Conservation (phyloP, 257 asterid genomes). For the Verbascum thapsus region DNA sequence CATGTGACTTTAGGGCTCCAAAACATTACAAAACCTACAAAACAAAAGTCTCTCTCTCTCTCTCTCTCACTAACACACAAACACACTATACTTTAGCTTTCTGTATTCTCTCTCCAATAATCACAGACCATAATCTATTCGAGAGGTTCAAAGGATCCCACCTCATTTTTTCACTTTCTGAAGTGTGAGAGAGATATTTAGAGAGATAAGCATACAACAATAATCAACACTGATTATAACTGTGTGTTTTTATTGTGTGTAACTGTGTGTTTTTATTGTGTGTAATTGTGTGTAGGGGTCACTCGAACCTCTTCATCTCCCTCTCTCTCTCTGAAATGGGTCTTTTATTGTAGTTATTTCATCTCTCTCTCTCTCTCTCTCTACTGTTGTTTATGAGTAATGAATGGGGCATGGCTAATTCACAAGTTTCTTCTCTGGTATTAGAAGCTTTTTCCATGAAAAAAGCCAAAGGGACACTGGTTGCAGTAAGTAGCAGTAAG, state of each 20-base stretch:
- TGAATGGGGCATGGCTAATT: slow-evolving; percentile 29
- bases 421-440: slow-evolving; percentile 30
- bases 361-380: slow-evolving; percentile 27
- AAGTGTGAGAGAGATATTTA: neutral
- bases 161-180: slow-evolving; percentile 37
- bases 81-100: slow-evolving; percentile 9
- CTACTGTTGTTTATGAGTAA: slow-evolving; percentile 16
- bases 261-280: neutral
- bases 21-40: slow-evolving; percentile 44
- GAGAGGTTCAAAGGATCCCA: slow-evolving; percentile 49
- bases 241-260: too few relatives aligned
- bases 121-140: slow-evolving; percentile 40
- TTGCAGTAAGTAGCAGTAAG: slow-evolving; percentile 32
- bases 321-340: neutral
- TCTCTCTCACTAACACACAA: slow-evolving; percentile 21
- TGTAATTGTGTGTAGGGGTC: slow-evolving; percentile 26
- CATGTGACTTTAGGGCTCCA: slow-evolving; percentile 63
- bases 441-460: slow-evolving; percentile 26
- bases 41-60: slow-evolving; percentile 26
- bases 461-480: slow-evolving; percentile 26
- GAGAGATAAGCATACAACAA: too few relatives aligned
- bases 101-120: slow-evolving; percentile 57
- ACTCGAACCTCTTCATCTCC: too few relatives aligned
- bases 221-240: too few relatives aligned
- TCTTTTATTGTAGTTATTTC: slow-evolving; percentile 1